These are phyloP conservation scores for Saccharomycopsis vini DNA, from an alignment of 805 yeast genomes.

Conservation along the genomic window DNA sequence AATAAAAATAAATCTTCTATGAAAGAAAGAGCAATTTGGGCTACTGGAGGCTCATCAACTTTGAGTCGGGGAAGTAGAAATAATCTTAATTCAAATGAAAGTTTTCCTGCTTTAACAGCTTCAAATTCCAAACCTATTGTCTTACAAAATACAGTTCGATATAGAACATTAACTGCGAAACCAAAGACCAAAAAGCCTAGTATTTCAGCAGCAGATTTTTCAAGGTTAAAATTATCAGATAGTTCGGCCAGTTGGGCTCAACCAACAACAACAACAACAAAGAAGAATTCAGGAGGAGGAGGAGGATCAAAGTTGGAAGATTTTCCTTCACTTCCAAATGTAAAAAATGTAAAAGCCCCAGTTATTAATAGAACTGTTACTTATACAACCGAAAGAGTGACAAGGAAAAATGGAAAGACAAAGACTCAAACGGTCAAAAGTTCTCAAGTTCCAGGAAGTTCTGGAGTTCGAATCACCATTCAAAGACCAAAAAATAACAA, in stretches of 20 bases:
- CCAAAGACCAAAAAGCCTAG: background rate
- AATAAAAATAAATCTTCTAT: too few relatives aligned
- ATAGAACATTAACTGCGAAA: background rate
- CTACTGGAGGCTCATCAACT: background rate
- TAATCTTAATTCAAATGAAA: background rate
- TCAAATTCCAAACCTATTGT: background rate
- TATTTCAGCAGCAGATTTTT: slow-evolving; percentile 3
- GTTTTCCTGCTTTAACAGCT: slow-evolving; percentile 5
- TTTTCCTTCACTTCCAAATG: too few relatives aligned
- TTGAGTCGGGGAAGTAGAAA: background rate
- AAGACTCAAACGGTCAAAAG: background rate
- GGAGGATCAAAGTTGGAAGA: too few relatives aligned
- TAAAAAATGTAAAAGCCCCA: too few relatives aligned
- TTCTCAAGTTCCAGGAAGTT: background rate
- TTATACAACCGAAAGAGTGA: slow-evolving; percentile 4
- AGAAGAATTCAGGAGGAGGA: too few relatives aligned
- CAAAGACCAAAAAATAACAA: background rate
- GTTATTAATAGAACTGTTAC: slow-evolving; percentile 10
- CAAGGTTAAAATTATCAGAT: slow-evolving; percentile 5
- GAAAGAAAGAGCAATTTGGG: slow-evolving; percentile 3
- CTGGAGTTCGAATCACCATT: background rate
- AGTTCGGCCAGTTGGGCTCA: slow-evolving; percentile 22
- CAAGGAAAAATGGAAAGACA: background rate
- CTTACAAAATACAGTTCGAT: background rate
- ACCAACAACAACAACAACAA: too few relatives aligned